Evolutionary conservation across 2,329 filamentous ascomycete species (phyloP).

Genomic region (Talaromyces sp.): DNA sequence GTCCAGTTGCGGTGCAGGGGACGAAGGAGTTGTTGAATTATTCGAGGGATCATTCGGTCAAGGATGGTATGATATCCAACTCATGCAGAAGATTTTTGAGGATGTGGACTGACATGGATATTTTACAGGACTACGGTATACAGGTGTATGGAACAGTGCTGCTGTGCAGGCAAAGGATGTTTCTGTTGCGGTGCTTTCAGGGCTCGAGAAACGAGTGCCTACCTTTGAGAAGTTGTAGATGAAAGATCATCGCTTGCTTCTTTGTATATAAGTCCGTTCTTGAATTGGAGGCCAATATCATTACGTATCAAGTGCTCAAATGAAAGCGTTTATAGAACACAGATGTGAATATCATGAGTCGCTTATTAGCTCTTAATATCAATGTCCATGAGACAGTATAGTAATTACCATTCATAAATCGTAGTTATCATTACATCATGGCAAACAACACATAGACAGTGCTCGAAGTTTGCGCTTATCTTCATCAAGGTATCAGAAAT

Average conservation of each 20-base stretch:
- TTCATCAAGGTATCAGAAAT: background rate
- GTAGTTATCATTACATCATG: conserved; percentile 3
- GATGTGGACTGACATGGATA: background rate
- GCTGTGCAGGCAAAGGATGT: conserved; percentile 80
- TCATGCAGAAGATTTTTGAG: background rate
- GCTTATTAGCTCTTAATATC: background rate
- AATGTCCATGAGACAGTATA: background rate
- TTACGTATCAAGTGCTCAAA: background rate
- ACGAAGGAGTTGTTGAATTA: conserved; percentile 86
- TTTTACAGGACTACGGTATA: conserved; percentile 69
- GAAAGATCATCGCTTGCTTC: background rate
- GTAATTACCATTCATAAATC: background rate
- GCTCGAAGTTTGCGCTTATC: background rate
- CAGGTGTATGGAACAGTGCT: conserved; percentile 79
- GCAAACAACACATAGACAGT: background rate
- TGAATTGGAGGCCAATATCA: background rate
- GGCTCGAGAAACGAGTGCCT: conserved; percentile 72
- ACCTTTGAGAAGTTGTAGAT: conserved; percentile 79
- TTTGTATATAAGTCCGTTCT: background rate
- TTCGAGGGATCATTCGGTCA: conserved; percentile 71
- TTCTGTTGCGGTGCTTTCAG: conserved; percentile 67
- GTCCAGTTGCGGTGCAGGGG: conserved; percentile 79
- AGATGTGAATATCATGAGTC: background rate
- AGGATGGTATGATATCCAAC: conserved; percentile 60
- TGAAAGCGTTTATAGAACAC: background rate